phyloP scores from a whole-genome alignment of 2,329 filamentous ascomycete genomes.

The Sporothrix inflata region DNA sequence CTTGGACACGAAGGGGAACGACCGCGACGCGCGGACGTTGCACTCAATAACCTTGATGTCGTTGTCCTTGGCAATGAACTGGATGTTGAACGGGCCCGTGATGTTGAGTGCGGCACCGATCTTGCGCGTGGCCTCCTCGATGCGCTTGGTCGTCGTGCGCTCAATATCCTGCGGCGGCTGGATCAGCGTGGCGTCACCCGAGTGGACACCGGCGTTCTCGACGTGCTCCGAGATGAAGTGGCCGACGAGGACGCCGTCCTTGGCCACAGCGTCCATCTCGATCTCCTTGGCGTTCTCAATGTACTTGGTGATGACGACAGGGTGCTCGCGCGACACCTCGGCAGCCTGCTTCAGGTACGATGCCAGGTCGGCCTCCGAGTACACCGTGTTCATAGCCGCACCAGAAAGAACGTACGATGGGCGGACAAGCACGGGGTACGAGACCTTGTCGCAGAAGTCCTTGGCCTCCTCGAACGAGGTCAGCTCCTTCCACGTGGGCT shows the following conservation, averaged over 20 bases:
- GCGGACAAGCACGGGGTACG: constrained; percentile 91
- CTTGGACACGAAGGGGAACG: constrained; percentile 98
- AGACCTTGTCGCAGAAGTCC: constrained; percentile 83
- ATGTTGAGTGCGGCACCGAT: constrained; percentile 93
- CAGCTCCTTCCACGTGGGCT: constrained; percentile 96
- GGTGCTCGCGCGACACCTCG: constrained; percentile 92
- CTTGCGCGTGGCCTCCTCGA: constrained; percentile 93
- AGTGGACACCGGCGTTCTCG: constrained; percentile 97
- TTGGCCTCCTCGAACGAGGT: constrained; percentile 92
- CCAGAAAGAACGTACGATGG: constrained; percentile 97
- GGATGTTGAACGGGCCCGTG: constrained; percentile 97
- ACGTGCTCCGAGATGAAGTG: constrained; percentile 99
- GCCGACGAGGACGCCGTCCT: constrained; percentile 84
- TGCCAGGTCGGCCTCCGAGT: constrained; percentile 90
- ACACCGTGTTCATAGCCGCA: constrained; percentile 99
- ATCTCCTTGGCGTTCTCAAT: constrained; percentile 99
- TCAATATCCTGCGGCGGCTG: constrained; percentile 92
- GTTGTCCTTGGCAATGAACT: constrained; percentile 99
- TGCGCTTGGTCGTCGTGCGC: constrained; percentile 82
- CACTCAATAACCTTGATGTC: constrained; percentile 99
- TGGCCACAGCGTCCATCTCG: constrained; percentile 97
- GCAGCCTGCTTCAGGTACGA: constrained; percentile 87
- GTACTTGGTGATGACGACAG: constrained; percentile 98
- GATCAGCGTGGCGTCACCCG: constrained; percentile 94
- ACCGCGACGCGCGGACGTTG: constrained; percentile 93